A percentile compares a stretch with the other conserved stretches of the same genome.
Evolutionary conservation across 768 basidiomycete genomes (phyloP).

Genomic region (Boletus sensibilis): DNA sequence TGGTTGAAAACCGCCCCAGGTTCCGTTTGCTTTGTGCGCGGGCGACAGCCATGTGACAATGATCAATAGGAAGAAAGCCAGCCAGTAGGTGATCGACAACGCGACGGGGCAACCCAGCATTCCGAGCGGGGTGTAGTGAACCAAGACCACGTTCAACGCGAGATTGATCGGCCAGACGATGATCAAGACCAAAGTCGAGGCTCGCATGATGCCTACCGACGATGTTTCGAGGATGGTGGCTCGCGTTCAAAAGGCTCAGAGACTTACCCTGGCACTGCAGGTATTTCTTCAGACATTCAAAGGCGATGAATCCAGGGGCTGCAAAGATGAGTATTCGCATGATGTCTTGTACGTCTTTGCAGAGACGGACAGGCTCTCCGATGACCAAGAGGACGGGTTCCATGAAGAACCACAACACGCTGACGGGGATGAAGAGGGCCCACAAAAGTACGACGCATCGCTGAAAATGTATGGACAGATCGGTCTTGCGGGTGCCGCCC

Average conservation of each 20-base stretch:
- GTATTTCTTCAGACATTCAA: slow-evolving; percentile 78
- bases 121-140: slow-evolving; percentile 63
- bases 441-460: slow-evolving; percentile 66
- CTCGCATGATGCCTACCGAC: slow-evolving; percentile 66
- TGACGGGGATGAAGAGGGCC: slow-evolving; percentile 62
- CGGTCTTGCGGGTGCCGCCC: slow-evolving; percentile 54
- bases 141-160: slow-evolving; percentile 54
- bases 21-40: slow-evolving; percentile 52
- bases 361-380: slow-evolving; percentile 58
- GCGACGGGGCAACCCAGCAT: slow-evolving; percentile 67
- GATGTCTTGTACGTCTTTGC: slow-evolving; percentile 60
- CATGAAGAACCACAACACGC: slow-evolving; percentile 60
- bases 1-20: slow-evolving; percentile 62
- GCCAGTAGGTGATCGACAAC: slow-evolving; percentile 67
- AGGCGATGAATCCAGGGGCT: slow-evolving; percentile 72
- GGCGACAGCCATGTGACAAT: slow-evolving; percentile 50
- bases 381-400: slow-evolving; percentile 60
- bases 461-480: slow-evolving; percentile 70
- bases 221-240: neutral
- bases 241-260: neutral
- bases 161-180: slow-evolving; percentile 68
- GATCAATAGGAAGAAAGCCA: slow-evolving; percentile 58
- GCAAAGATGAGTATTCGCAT: slow-evolving; percentile 62
- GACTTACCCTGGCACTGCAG: slow-evolving; percentile 71
- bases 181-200: slow-evolving; percentile 62